Percentiles rank a stretch among this genome's conserved stretches.
Conservation (phyloP, 768 basidiomycete species). For the Tephrocybe sp. region DNA sequence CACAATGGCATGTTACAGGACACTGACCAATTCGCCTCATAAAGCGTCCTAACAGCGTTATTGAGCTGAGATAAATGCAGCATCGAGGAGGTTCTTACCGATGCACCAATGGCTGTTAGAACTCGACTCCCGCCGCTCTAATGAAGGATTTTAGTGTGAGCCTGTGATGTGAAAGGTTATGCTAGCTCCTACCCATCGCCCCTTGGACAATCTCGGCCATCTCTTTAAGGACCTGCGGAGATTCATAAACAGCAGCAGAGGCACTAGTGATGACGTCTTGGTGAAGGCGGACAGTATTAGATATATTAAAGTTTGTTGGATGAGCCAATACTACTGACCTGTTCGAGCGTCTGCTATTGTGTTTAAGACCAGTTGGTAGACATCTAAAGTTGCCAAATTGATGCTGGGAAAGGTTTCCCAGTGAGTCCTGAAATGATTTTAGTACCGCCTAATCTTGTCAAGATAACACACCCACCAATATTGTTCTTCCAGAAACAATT, state of each 20-base stretch:
- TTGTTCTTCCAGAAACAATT: slow-evolving; percentile 8
- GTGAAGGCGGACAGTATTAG: background rate
- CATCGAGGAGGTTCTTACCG: background rate
- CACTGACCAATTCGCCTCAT: background rate
- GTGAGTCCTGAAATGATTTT: slow-evolving; percentile 1
- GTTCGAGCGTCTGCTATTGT: slow-evolving; percentile 11
- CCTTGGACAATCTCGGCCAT: slow-evolving; percentile 13
- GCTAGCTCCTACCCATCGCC: background rate
- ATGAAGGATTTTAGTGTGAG: too few relatives aligned
- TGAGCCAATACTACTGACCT: background rate
- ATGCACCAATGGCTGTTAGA: slow-evolving; percentile 11
- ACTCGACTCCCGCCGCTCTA: background rate
- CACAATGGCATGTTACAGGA: background rate
- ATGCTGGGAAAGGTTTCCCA: slow-evolving; percentile 12
- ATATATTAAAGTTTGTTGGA: background rate
- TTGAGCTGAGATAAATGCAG: background rate
- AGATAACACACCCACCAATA: slow-evolving; percentile 7
- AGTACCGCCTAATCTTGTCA: background rate
- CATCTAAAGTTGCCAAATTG: background rate
- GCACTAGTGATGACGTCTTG: slow-evolving; percentile 5
- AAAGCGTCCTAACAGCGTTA: slow-evolving; percentile 1
- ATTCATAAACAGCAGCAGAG: slow-evolving; percentile 3
- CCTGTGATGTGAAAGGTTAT: background rate
- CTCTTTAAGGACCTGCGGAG: slow-evolving; percentile 1
- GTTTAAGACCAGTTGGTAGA: slow-evolving; percentile 8